Evolutionary conservation across 2,329 filamentous ascomycete genomes (phyloP), one percentile per base, ranked within the genome.

Genomic region (Camillea tinctor): DNA sequence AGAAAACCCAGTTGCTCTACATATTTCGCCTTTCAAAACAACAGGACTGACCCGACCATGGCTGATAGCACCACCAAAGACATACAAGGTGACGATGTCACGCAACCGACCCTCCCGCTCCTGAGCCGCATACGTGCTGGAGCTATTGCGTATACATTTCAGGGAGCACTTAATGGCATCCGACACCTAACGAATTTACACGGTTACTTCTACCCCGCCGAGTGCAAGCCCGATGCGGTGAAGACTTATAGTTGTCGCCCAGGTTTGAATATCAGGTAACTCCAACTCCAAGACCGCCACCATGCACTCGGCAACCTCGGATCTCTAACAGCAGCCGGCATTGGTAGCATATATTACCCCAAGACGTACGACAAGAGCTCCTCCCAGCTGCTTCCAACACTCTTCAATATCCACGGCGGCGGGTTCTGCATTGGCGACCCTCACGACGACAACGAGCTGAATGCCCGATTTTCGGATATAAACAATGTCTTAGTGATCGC

Each of bases 351-450:
- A n/a, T 78, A 76, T 64, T 69, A 74, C 23, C 75, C 76, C 8
- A 66, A 63, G 24, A 62, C 61, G 15, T 71, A 72, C 57, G 68
- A 75, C 44, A 64, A 64, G 52, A 62, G 65, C 4, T 66, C 66
- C 1, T 62, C 68, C n/a, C 58, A 67, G 26, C 55, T 61, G 2
- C 66, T 72, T 3, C 77, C 79, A 3, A 71, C 79, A 5, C 71
- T 80, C 40, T 72, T 81, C 52, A 73, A 73, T 54, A 74, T 80
- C 56, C 80, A 82, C 58, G 79, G 79, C 48, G 78, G 79, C 20
- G 79, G 78, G 4, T 79, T 78, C 60, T 71, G 72, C 30, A 19
- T 81, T 40, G 72, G 75, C 58, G 63, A 72, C 20, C 72, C 77
- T 0, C 52, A 65, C 24, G 64, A 76, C 22, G 78, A 80, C 61